Base-by-base conservation (phyloP, 176 grass and related monocot genomes). In the Neostapfia colusana region DNA sequence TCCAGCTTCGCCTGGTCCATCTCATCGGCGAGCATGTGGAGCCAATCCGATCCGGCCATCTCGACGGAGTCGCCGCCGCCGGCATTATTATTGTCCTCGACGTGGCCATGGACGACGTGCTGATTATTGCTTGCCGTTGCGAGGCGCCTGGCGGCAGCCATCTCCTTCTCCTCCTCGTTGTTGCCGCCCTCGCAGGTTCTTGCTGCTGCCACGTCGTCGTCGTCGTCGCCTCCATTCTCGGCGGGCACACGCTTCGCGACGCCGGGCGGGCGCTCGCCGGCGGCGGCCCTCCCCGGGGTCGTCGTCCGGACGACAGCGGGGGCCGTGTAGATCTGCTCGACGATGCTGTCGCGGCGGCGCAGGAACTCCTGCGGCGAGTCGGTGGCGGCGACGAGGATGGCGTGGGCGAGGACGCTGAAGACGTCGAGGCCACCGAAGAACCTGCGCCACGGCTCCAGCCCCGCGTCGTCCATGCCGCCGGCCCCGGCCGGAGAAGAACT, bases 331-430 rank as follows among this genome's bases (percentile, higher is more conserved):
- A 93, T 53, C 18, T 57, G 70, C 65, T 88, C 78, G 21, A 73
- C 59, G 40, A 93, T 80, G 58, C 70, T 69, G 69, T 85, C 85
- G 4, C 88, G 78, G 57, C 70, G 82, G 63, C 64, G 69, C 24
- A 23, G 74, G 34, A 93, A 75, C 65, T 93, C 85, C 28, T 76
- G 54, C 15, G 85, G 88, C 40, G 36, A 81, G 46, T 88, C 82
- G 31, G 56, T 56, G 0, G 85, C 82, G 6, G 91, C 88, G 6
- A 93, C 50, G 10, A 90, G 72, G 59, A 93, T 80, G 16, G 88
- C 91, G 67, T 90, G 77, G 4, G 76, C 17, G 5, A 93, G 85
- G 11, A 93, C 70, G 6, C 88, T 71, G 9, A 88, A 93, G 27
- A 93, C 85, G 40, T 71, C 80, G 14, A 51, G 18, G 5, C 70